Conservation (phyloP, 2,329 filamentous ascomycete species). For the Penicillium nordicum region DNA sequence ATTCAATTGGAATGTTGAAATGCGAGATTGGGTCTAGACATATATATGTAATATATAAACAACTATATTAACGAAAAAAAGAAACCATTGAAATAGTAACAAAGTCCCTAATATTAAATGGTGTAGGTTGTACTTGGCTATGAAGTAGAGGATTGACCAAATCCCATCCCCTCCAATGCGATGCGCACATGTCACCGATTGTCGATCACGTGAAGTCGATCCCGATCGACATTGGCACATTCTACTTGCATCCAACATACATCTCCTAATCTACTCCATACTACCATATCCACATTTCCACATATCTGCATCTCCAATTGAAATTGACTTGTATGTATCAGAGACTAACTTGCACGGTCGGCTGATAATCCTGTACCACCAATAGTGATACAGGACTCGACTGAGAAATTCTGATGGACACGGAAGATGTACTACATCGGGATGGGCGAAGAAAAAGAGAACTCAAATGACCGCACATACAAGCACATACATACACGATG, state of each 20-base stretch:
- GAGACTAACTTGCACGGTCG: neutral
- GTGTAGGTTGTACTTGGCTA: too few relatives aligned
- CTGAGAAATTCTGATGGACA: neutral
- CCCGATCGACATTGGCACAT: neutral
- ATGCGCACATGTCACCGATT: neutral
- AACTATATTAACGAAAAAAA: neutral
- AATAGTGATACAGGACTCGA: conserved; percentile 15
- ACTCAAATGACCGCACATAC: neutral
- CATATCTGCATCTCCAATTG: neutral
- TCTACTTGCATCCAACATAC: neutral
- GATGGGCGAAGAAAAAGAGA: neutral
- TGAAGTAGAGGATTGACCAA: too few relatives aligned
- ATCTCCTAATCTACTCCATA: neutral
- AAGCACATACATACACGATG: conserved; percentile 1
- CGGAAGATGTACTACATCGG: conserved; percentile 1
- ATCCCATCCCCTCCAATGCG: neutral
- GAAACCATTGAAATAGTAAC: neutral
- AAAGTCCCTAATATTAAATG: neutral
- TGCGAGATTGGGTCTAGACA: neutral
- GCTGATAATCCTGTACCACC: neutral
- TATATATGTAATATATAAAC: neutral
- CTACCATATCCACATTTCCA: too few relatives aligned
- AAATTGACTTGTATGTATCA: neutral
- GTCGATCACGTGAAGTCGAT: neutral
- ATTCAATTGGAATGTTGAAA: neutral